Evolutionary conservation across 1,284 basidiomycete species (phyloP), one percentile per base, ranked within the genome.

Genomic region (Xerocomus minutiporus): DNA sequence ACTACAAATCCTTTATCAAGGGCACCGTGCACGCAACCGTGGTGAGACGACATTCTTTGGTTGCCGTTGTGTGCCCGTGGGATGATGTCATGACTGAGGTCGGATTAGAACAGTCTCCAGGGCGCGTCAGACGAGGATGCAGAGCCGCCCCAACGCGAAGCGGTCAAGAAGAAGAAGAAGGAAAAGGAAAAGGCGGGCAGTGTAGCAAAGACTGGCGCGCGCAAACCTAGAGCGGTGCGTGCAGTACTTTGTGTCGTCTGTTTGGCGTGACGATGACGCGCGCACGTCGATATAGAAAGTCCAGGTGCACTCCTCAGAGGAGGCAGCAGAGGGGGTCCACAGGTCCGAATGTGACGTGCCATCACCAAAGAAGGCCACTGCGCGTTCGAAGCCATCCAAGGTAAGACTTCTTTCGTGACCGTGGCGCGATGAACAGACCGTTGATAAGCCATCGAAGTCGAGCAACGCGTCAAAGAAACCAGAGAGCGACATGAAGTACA

Each of bases 1-100:
- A 71, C 46, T 76, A 75, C 64, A 83, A 75, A 57, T 53, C 60
- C 20, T 61, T 70, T 5, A 64, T 86, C 35, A 80, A 76, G 53
- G 55, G 59, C 2, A 70, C 72, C 4, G 74, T 78, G 12, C 60
- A 62, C 26, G 65, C 62, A n/a, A 73, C 73, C 20, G 52, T 78
- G 57, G 79, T 80, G 54, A 58, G 61, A 12, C n/a, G 7, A 38
- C 36, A 6, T 23, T 39, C 38, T 23, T n/a, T 29, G 15, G 28
- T n/a, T n/a, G 13, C 23, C 23, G 20, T 20, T 20, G 20, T 20
- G 20, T 0, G 17, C 17, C 17, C 17, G 44, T 26, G 46, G 13
- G 1, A 36, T 23, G 47, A 35, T 28, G 17, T 42, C 39, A 9
- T 36, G n/a, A 28, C 50, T 53, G 50, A 47, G 8, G 3, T 38